Evolutionary conservation across 2,329 filamentous ascomycete species (phyloP), one percentile per base, ranked within the genome.

Genomic region (Phaeosphaeria sp.): DNA sequence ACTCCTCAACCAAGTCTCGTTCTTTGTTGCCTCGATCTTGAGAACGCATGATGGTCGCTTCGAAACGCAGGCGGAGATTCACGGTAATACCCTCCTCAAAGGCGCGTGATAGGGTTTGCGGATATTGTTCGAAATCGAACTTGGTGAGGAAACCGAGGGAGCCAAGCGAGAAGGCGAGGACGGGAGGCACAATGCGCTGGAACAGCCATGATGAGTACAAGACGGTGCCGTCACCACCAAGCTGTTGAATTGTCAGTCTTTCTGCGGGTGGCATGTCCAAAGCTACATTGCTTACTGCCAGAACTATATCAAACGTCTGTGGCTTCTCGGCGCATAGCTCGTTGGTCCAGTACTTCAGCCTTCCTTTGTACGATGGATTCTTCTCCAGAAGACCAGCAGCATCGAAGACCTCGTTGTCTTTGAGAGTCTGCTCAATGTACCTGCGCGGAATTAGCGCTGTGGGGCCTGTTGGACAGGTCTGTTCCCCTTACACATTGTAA

Each of bases 151-250:
- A 99, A 0, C 95, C 95, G 5, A 99, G 82, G 22, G 93, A 97
- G 9, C 95, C 95, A 10, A 98, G 82, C 0, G 93, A 87, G 76
- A 99, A 98, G 60, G 92, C 94, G 60, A 99, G 82, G 0, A 97
- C 92, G 0, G 95, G 95, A 6, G 95, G 95, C 0, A 98, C 94
- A 47, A 98, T 90, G 43, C 91, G 88, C 79, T 99, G 95, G 75
- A 99, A 99, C 1, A 99, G 83, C 93, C 94, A 98, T 72, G 92
- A 96, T 3, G 94, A 91, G 73, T 97, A 98, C 11, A 99, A 82
- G 6, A 99, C 94, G 0, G 95, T 99, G n/a, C 95, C 95, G 73
- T 99, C 95, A 13, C 95, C 95, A 49, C 93, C 93, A 2, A 97
- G 85, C 79, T 82, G 46, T 23, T 48, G 15, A 30, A 13, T 13